Base-by-base conservation (phyloP, 208 protist species). In the Leptomonas seymouri region DNA sequence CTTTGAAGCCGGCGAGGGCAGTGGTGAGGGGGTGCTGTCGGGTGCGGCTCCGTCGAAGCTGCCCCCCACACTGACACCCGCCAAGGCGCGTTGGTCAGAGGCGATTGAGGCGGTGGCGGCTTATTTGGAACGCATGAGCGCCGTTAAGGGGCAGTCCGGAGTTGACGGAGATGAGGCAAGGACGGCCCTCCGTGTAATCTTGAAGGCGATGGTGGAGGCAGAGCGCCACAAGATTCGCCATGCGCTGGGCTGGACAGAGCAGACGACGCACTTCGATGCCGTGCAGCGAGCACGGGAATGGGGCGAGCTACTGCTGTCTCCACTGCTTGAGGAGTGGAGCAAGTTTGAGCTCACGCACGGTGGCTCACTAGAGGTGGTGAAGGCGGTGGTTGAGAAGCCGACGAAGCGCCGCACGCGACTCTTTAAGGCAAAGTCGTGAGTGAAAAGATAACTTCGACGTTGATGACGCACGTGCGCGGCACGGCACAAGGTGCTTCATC, bases 261-360 rank as follows among this genome's bases (percentile, higher is more conserved):
- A 77, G 65, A 71, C 69, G 49, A 77, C 72, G 16, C 55, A 78
- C 48, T 93, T 85, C 53, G 89, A 94, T 46, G 82, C 71, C 12
- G 75, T 84, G 21, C 81, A 89, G 63, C 62, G 78, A 16, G 71
- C 74, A 41, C 68, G 66, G 21, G 75, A 78, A 56, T 94, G 88
- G 89, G 78, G 58, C 9, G 81, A 89, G 50, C 63, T 94, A 53
- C 51, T 94, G 39, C 74, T 94, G 11, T 74, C 63, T 0, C 91
- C 91, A 12, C 72, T 91, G 30, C 68, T 90, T 14, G 55, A 78
- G 42, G 83, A 87, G 60, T 94, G 89, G 87, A 75, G 76, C 42
- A 68, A 76, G 57, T 88, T 92, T 30, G 91, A 97, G 81, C 82
- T 89, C 25, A 77, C 80, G 0, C 72, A 93, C 45, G 89, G 87